Conservation (phyloP, 225 moss, liverwort and hornwort species). For the Sphagnum tenellum region DNA sequence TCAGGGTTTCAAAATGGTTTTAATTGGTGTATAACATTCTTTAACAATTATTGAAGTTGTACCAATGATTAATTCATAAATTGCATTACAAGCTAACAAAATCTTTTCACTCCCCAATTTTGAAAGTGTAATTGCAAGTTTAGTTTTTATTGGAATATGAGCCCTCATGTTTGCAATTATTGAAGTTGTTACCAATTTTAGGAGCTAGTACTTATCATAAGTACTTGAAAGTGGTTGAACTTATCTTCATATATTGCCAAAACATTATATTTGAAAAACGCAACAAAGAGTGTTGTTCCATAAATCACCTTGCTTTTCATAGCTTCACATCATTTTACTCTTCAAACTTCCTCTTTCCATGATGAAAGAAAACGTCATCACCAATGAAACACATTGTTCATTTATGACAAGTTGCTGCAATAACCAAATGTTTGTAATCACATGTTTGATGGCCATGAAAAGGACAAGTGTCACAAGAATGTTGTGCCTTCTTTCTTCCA, state of each 20-base stretch:
- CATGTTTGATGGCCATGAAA: conserved; percentile 1
- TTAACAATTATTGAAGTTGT: background rate
- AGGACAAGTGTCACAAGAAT: background rate
- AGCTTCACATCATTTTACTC: background rate
- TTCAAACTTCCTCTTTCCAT: background rate
- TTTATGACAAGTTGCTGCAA: background rate
- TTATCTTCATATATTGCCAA: background rate
- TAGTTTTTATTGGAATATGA: background rate
- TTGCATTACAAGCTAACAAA: background rate
- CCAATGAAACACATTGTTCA: background rate
- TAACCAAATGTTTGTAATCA: background rate
- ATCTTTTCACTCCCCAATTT: background rate
- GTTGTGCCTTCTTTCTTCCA: background rate
- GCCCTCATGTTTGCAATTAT: background rate
- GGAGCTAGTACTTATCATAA: background rate
- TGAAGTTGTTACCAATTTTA: background rate
- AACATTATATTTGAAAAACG: background rate
- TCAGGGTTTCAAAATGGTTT: background rate
- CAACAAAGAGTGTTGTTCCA: background rate
- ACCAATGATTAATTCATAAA: background rate
- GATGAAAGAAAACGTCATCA: background rate
- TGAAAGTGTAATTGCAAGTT: conserved; percentile 1
- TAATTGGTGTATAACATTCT: background rate
- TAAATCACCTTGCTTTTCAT: background rate
- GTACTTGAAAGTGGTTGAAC: background rate